These are phyloP conservation scores for Psilocybe sp. DNA, from an alignment of 768 basidiomycete genomes.

Conservation along the genomic window DNA sequence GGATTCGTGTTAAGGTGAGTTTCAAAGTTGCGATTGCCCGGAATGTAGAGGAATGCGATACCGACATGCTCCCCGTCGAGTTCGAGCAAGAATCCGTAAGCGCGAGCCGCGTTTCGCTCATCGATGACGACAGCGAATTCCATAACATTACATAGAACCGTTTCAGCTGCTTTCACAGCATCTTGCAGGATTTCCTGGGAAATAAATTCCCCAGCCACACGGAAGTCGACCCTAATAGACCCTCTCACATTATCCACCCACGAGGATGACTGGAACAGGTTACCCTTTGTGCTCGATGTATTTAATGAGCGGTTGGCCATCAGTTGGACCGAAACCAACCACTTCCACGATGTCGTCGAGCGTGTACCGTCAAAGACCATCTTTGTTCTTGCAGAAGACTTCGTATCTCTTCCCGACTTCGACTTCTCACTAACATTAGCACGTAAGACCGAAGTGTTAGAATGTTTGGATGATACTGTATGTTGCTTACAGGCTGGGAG, in stretches of 20 bases:
- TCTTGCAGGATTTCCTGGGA: slow-evolving; percentile 6
- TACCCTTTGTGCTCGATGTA: slow-evolving; percentile 9
- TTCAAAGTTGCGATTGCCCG: too few species aligned
- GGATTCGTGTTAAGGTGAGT: not conserved
- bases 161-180: slow-evolving; percentile 4
- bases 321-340: slow-evolving; percentile 6
- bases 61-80: slow-evolving; percentile 4
- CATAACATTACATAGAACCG: slow-evolving; percentile 6
- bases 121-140: slow-evolving; percentile 13
- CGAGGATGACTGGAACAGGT: not conserved
- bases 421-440: slow-evolving; percentile 3
- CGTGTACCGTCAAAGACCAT: slow-evolving; percentile 10
- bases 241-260: not conserved
- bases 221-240: slow-evolving; percentile 7
- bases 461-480: too few species aligned
- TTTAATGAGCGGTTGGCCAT: slow-evolving; percentile 7
- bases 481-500: too few species aligned
- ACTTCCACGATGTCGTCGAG: slow-evolving; percentile 7
- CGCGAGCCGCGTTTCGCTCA: slow-evolving; percentile 5
- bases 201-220: slow-evolving; percentile 10
- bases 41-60: not conserved
- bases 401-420: slow-evolving; percentile 8
- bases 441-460: too few species aligned
- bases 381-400: slow-evolving; percentile 4
- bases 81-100: slow-evolving; percentile 10